Conservation (phyloP, 371 early-diverging fungal species). For the Zychaea mexicana region DNA sequence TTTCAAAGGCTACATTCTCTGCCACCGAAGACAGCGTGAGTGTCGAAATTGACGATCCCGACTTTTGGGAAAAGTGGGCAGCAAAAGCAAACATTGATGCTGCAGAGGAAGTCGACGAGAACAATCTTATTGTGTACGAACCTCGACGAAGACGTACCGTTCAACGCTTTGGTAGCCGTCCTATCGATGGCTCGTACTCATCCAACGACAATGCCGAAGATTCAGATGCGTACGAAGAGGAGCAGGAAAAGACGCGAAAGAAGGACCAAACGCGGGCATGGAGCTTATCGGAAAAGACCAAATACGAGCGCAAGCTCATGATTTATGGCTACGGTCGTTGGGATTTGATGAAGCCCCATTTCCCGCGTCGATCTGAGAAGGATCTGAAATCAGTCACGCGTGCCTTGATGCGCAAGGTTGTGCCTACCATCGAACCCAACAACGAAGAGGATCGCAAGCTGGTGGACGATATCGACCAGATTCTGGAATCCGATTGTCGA, state of each 20-base stretch:
- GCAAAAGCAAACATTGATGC: slow-evolving; percentile 76
- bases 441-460: slow-evolving; percentile 51
- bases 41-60: slow-evolving; percentile 93
- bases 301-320: slow-evolving; percentile 85
- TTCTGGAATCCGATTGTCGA: slow-evolving; percentile 34
- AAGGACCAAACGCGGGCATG: slow-evolving; percentile 59
- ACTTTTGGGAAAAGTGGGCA: slow-evolving; percentile 98
- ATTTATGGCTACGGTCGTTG: slow-evolving; percentile 80
- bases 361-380: slow-evolving; percentile 60
- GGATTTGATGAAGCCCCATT: slow-evolving; percentile 65
- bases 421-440: slow-evolving; percentile 33
- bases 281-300: slow-evolving; percentile 76
- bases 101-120: slow-evolving; percentile 54
- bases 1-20: slow-evolving; percentile 94
- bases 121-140: slow-evolving; percentile 66
- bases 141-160: slow-evolving; percentile 70
- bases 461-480: slow-evolving; percentile 43
- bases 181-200: slow-evolving; percentile 37
- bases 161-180: slow-evolving; percentile 54
- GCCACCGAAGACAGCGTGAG: slow-evolving; percentile 50
- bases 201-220: slow-evolving; percentile 51
- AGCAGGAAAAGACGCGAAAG: slow-evolving; percentile 25
- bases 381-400: slow-evolving; percentile 60
- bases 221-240: slow-evolving; percentile 50
- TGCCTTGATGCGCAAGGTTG: slow-evolving; percentile 38